Evolutionary conservation across 495 filamentous ascomycete genomes (phyloP), one percentile per base, ranked within the genome.

Genomic region (Hypoxylon fragiforme): DNA sequence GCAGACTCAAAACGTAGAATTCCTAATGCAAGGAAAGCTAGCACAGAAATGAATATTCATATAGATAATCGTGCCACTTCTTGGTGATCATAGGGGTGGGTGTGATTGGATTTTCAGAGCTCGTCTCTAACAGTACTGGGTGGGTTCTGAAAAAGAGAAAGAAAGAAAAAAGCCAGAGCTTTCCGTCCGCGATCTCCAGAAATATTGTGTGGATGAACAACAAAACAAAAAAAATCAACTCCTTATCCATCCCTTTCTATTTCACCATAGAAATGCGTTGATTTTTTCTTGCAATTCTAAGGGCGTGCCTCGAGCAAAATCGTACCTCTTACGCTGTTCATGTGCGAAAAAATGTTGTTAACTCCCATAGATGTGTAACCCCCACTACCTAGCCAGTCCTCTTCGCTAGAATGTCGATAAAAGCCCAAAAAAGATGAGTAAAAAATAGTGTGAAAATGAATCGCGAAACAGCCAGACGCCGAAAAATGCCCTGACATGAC

Each of bases 401-500:
- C 36, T 43, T 30, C 43, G 42, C 38, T 48, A 41, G 42, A 50
- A 53, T 45, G 43, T 41, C 46, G 38, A 4, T 28, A 4, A 40
- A 44, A 47, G 16, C 41, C 19, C 56, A 44, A 36, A 49, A 47
- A 53, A 57, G 34, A 24, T 45, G 43, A 54, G 24, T 28, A 28
- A 4, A 4, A 4, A 50, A 43, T 51, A 35, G 39, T 31, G 40
- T 38, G 31, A 50, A 41, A 57, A 45, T 36, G 42, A 44, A 57
- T 15, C 42, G 48, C 31, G 51, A 54, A 66, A 51, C 34, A 65
- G 48, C 62, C 52, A 54, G 66, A 64, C 64, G 64, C 64, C 62
- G 50, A 59, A 54, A 47, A 49, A 67, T 65, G 62, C 64, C 60
- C 53, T 59, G 56, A 63, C 55, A 44, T 57, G 44, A 68, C 51